Evolutionary conservation across 345 rosid genomes (phyloP), one percentile per base, ranked within the genome.

Genomic region (Syzygium oleosum): DNA sequence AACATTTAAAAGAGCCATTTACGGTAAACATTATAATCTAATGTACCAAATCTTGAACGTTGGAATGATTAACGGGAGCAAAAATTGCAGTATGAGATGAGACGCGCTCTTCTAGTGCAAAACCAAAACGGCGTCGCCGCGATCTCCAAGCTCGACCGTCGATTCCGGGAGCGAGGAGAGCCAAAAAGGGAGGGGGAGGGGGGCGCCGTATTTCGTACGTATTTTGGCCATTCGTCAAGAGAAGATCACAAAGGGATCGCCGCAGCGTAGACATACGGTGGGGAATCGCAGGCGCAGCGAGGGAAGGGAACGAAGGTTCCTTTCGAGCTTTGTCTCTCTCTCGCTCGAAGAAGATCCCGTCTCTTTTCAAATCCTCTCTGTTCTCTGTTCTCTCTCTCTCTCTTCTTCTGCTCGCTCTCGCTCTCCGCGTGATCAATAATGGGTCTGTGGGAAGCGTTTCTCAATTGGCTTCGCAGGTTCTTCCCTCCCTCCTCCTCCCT

Each of bases 401-500:
- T 55, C 59, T 21, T 9, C 13, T 9, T 13, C 9, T 3, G 17
- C 38, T 61, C 83, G 17, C 38, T n/a, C 83, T 10, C 49, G 46
- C 46, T 43, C 46, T 43, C 46, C 7, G 46, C 46, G 46, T 43
- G 5, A 6, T 43, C 25, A 73, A 73, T 38, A 1, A 95, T 95
- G 97, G 96, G 96, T 53, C 91, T 94, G 65, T 95, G 91, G 94
- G 97, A 95, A 90, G 94, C 94, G 88, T 89, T 95, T 89, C 96
- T 95, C 92, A 94, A 94, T 91, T 95, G 97, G 97, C 97, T 95
- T 85, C 97, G 96, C 61, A 95, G 96, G 97, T 94, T 73, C 46
- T 1, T 14, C 58, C 22, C 46, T 54, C 31, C 77, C 79, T 55
- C 85, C 31, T 85, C 56, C 31, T 31, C 79, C 19, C 9, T 43